Percentiles rank a stretch among this genome's conserved stretches.
phyloP scores from a whole-genome alignment of 2,329 filamentous ascomycete genomes.

The Monosporascus sp. region DNA sequence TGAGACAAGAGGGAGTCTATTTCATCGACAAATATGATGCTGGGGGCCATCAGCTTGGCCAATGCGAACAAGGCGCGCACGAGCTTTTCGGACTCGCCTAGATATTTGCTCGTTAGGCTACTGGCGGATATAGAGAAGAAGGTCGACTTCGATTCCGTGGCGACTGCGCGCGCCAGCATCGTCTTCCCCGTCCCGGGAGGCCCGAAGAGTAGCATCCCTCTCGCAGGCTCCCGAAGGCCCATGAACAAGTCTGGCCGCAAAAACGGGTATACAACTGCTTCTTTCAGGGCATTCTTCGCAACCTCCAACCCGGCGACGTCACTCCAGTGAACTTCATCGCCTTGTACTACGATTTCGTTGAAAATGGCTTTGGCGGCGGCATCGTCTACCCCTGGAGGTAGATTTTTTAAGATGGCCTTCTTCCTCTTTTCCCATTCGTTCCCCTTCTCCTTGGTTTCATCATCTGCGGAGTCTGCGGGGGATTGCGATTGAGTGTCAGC shows the following conservation, averaged over 20 bases:
- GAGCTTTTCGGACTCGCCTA: conserved; percentile 94
- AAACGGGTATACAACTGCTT: conserved; percentile 96
- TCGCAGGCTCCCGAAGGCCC: conserved; percentile 86
- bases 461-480: conserved; percentile 39
- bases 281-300: conserved; percentile 87
- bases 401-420: conserved; percentile 63
- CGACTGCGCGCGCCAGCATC: conserved; percentile 91
- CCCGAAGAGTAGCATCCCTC: conserved; percentile 93
- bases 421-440: conserved; percentile 59
- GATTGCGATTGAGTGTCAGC: conserved; percentile 44
- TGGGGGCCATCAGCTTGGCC: conserved; percentile 84
- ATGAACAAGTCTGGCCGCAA: conserved; percentile 92
- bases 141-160: conserved; percentile 88
- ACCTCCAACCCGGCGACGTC: conserved; percentile 88
- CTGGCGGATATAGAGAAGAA: conserved; percentile 97
- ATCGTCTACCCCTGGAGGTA: conserved; percentile 79
- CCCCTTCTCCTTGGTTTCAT: conserved; percentile 35
- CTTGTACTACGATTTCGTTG: conserved; percentile 91
- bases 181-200: conserved; percentile 98
- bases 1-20: conserved; percentile 91
- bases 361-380: conserved; percentile 84
- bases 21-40: conserved; percentile 97
- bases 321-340: conserved; percentile 90
- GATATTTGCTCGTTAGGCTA: conserved; percentile 89
- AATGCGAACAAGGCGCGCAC: conserved; percentile 86